A percentile compares a stretch with the other conserved stretches of the same genome.
These are phyloP conservation scores for Psidium guajava DNA, from an alignment of 345 rosid genomes.

Conservation along the genomic window DNA sequence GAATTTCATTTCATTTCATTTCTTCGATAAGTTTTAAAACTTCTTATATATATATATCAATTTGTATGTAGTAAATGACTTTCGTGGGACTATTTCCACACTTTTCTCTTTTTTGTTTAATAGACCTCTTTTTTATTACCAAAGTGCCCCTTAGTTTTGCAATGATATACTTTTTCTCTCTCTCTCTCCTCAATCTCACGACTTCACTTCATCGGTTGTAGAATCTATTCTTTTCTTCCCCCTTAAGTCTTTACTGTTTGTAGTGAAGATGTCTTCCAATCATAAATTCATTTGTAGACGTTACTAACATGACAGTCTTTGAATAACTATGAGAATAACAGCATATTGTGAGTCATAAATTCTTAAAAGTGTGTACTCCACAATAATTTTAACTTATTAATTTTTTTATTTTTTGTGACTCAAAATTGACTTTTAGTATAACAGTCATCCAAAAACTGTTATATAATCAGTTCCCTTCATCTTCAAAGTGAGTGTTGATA, in stretches of 20 bases:
- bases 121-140: background rate
- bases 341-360: no score
- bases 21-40: background rate
- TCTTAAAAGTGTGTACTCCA: no score
- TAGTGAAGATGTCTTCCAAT: background rate
- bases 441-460: no score
- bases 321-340: no score
- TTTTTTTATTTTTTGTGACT: no score
- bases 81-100: background rate
- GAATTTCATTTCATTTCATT: no score
- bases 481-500: no score
- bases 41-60: no score
- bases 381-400: no score
- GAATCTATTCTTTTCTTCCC: background rate
- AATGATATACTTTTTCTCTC: background rate
- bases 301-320: no score
- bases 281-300: background rate
- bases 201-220: background rate
- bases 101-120: background rate
- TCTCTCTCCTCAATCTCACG: background rate
- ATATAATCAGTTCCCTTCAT: no score
- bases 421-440: no score
- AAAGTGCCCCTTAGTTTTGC: background rate
- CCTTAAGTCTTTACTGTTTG: background rate
- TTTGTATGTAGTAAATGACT: background rate